A percentile compares a stretch with the other conserved stretches of the same genome.
Conservation (phyloP, 257 asterid species). For the Plantago elongata region DNA sequence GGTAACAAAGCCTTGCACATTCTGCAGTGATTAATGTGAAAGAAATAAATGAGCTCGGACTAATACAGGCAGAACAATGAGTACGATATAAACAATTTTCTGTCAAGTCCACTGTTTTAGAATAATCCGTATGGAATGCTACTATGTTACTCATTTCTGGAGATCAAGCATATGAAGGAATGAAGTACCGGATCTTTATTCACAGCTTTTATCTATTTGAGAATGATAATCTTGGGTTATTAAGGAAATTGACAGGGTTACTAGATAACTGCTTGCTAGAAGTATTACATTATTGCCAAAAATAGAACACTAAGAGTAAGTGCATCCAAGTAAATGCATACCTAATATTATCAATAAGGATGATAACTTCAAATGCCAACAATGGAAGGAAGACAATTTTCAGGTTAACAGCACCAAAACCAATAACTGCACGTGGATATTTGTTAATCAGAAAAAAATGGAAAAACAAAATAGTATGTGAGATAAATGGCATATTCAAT, state of each 20-base stretch:
- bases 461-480: constrained; percentile 11
- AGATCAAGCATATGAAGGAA: constrained; percentile 9
- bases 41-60: constrained; percentile 20
- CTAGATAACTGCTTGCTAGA: constrained; percentile 14
- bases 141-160: background rate
- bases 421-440: constrained; percentile 45
- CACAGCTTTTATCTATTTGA: background rate
- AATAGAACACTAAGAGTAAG: constrained; percentile 14
- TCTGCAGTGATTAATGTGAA: constrained; percentile 38
- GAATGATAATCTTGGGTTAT: background rate
- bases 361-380: constrained; percentile 68
- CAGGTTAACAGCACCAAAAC: constrained; percentile 68
- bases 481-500: constrained; percentile 7
- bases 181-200: constrained; percentile 18
- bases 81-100: constrained; percentile 10
- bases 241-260: background rate
- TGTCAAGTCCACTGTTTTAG: constrained; percentile 12
- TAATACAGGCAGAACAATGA: constrained; percentile 4
- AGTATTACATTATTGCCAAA: constrained; percentile 7
- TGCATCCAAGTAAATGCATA: constrained; percentile 25
- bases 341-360: constrained; percentile 93
- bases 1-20: constrained; percentile 96
- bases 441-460: background rate
- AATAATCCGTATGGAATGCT: constrained; percentile 7
- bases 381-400: constrained; percentile 88